Evolutionary conservation across 805 yeast species (phyloP), one percentile per base, ranked within the genome.

Genomic region (Saccharomycopsis javanensis): DNA sequence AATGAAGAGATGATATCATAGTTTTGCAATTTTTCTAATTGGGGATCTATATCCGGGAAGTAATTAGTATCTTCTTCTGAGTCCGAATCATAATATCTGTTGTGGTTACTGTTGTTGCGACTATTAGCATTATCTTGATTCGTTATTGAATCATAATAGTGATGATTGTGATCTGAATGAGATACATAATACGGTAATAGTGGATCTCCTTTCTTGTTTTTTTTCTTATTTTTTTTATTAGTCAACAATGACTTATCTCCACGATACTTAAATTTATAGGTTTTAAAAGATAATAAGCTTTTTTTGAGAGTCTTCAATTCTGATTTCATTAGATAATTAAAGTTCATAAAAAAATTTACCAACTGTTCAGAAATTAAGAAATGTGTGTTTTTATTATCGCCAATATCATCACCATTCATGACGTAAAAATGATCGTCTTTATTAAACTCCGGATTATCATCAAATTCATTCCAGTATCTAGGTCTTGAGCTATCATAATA

Each of bases 381-480:
- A 20, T 51, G 25, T 3, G 23, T 37, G 15, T 37, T 35, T 28
- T 25, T 27, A n/a, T 35, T 34, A 1, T 13, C 56, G 3, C 30
- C 31, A 30, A 55, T 55, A 25, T 56, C 60, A 38, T 34, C 34
- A 28, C n/a, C 31, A 13, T 25, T 50, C 34, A 13, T 42, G 4
- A 42, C 48, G 15, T 42, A 42, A 42, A 42, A 42, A 53, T 45
- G 51, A 13, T 37, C 45, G 20, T 53, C 34, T 23, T 59, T 53
- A 50, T 51, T 46, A 20, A 55, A 58, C 27, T 60, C 62, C 4
- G 60, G 62, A 50, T 57, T 50, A 46, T 60, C 62, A 37, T 60
- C 62, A 48, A 60, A 60, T 42, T 60, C 62, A 30, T 60, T 60
- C 62, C 62, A 60, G 31, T 60, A 60, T 42, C 62, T 37, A 5